Percentiles rank a stretch among this genome's conserved stretches.
Conservation (phyloP, 2,329 filamentous ascomycete genomes). For the Gliomastix tumulicola region DNA sequence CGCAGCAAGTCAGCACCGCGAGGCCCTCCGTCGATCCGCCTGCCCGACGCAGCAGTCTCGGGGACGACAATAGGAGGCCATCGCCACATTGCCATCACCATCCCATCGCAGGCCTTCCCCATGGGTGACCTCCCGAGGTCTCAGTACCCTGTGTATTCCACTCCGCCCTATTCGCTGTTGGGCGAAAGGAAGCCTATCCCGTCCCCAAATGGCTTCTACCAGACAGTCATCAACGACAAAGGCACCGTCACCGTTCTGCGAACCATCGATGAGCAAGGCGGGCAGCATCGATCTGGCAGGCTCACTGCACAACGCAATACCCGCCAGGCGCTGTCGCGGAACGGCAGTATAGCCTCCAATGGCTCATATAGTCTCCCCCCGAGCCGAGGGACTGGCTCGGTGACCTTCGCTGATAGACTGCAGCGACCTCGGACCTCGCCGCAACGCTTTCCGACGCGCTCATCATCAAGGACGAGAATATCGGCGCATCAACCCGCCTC, state of each 20-base stretch:
- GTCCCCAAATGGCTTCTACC: constrained; percentile 2
- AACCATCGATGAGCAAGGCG: constrained; percentile 18
- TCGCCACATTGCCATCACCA: constrained; percentile 54
- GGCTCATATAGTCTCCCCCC: neutral
- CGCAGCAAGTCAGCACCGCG: constrained; percentile 23
- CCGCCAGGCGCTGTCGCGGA: neutral
- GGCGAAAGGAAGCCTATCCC: neutral
- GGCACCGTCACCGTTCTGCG: constrained; percentile 27
- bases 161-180: neutral
- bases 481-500: neutral
- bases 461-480: too few relatives aligned
- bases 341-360: too few relatives aligned
- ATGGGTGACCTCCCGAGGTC: constrained; percentile 22
- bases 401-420: neutral
- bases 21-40: constrained; percentile 20
- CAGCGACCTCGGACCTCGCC: neutral
- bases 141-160: constrained; percentile 23
- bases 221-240: constrained; percentile 21
- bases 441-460: too few relatives aligned
- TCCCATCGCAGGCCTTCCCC: constrained; percentile 44
- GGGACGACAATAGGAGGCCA: constrained; percentile 45
- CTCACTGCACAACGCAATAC: constrained; percentile 5
- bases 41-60: constrained; percentile 50
- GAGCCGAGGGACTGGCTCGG: neutral
- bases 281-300: too few relatives aligned